A percentile compares a stretch with the other conserved stretches of the same genome.
Conservation (phyloP, 139 green algal genomes). For the Haematococcus lacustris region DNA sequence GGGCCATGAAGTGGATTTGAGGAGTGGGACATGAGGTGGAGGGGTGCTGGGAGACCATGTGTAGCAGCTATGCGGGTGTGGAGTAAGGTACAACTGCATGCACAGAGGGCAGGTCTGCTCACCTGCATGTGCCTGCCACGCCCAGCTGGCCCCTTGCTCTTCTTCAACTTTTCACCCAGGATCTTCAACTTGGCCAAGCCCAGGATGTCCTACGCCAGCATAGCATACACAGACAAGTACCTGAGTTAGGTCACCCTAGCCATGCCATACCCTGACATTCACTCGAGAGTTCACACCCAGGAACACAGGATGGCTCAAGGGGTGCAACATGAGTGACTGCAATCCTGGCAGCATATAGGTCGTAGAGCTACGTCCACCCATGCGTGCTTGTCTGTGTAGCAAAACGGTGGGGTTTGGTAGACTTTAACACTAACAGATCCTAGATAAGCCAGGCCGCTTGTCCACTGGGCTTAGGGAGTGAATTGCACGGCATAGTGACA, state of each 20-base stretch:
- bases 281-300: too few relatives aligned
- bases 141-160: conserved; percentile 17
- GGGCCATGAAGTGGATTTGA: not conserved
- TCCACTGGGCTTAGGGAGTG: too few relatives aligned
- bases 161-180: conserved; percentile 48
- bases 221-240: not conserved
- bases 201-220: conserved; percentile 41
- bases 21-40: not conserved
- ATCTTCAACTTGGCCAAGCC: conserved; percentile 57
- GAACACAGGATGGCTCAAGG: too few relatives aligned
- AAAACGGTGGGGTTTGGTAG: not conserved
- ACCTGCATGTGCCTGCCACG: conserved; percentile 1
- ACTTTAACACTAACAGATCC: not conserved
- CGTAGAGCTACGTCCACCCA: not conserved
- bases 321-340: too few relatives aligned
- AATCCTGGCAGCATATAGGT: not conserved
- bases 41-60: not conserved
- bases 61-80: not conserved
- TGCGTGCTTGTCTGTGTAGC: not conserved
- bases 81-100: too few relatives aligned
- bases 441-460: not conserved
- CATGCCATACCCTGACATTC: not conserved
- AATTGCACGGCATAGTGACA: not conserved
- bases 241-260: not conserved
- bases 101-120: not conserved